Evolutionary conservation across 768 basidiomycete species (phyloP).

Genomic region (Macrolepiota albuminosa): DNA sequence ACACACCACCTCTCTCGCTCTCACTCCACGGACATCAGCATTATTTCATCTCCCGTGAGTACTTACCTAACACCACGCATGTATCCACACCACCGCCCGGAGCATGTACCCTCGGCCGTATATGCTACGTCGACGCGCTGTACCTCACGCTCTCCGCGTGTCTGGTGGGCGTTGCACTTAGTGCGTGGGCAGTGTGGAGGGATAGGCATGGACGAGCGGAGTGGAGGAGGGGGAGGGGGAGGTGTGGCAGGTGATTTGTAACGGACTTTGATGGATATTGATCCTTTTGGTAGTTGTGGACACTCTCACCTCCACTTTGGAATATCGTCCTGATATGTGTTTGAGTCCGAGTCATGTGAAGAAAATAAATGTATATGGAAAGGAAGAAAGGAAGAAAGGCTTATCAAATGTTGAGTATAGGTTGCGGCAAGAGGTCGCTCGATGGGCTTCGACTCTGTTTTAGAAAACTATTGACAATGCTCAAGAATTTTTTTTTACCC

Average conservation of each 20-base stretch:
- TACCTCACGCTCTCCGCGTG: slow-evolving; percentile 48
- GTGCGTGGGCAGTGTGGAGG: slow-evolving; percentile 46
- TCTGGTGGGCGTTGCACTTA: slow-evolving; percentile 38
- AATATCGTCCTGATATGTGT: background rate
- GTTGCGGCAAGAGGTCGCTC: too few species aligned
- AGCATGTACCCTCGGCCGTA: slow-evolving; percentile 47
- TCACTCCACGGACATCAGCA: background rate
- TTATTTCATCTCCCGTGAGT: background rate
- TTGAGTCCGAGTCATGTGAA: background rate
- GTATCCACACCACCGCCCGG: slow-evolving; percentile 17
- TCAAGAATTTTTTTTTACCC: too few species aligned
- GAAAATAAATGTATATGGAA: too few species aligned
- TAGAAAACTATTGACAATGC: too few species aligned
- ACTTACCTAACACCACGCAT: slow-evolving; percentile 12
- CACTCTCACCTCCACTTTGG: background rate
- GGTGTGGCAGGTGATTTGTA: background rate
- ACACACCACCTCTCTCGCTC: slow-evolving; percentile 31
- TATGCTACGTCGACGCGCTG: slow-evolving; percentile 58
- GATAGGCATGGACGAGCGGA: slow-evolving; percentile 30
- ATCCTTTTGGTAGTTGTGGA: background rate
- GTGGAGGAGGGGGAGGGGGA: background rate
- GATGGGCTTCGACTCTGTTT: too few species aligned
- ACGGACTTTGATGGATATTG: background rate
- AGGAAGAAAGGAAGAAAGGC: too few species aligned
- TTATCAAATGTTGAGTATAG: too few species aligned